phyloP scores from a whole-genome alignment of 208 protist genomes.

The Leishmania arabica region DNA sequence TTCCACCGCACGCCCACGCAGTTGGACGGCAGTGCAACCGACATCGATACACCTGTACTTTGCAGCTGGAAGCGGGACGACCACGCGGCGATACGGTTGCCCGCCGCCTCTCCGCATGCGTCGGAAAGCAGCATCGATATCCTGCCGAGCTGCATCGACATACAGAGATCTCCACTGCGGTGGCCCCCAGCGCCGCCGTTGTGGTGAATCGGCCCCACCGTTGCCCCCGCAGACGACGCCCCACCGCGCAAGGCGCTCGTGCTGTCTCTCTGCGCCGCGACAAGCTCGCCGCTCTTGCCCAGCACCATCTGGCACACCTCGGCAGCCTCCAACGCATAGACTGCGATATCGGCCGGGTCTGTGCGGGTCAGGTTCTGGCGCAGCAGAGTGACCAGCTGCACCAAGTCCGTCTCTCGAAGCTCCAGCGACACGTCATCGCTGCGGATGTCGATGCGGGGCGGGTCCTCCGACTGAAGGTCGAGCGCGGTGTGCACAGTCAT shows the following conservation, averaged over 20 bases:
- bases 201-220: not conserved
- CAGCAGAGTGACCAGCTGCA: constrained; percentile 58
- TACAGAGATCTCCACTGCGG: constrained; percentile 15
- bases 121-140: constrained; percentile 32
- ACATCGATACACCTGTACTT: constrained; percentile 23
- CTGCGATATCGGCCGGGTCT: constrained; percentile 22
- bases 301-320: constrained; percentile 13
- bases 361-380: constrained; percentile 64
- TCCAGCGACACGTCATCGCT: constrained; percentile 54
- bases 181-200: not conserved
- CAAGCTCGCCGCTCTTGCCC: constrained; percentile 2
- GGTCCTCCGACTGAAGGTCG: constrained; percentile 54
- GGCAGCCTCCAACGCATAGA: constrained; percentile 14
- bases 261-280: not conserved
- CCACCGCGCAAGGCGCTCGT: not conserved
- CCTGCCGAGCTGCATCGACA: constrained; percentile 28
- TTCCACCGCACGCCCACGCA: constrained; percentile 52
- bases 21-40: constrained; percentile 25
- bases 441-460: constrained; percentile 46
- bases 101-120: not conserved
- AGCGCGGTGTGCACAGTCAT: constrained; percentile 60
- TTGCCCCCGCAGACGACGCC: not conserved
- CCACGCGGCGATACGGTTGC: constrained; percentile 5
- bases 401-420: constrained; percentile 51
- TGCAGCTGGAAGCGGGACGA: constrained; percentile 29